Evolutionary conservation across 225 moss, liverwort and hornwort species (phyloP), one percentile per base, ranked within the genome.

Genomic region (Bryum argenteum): DNA sequence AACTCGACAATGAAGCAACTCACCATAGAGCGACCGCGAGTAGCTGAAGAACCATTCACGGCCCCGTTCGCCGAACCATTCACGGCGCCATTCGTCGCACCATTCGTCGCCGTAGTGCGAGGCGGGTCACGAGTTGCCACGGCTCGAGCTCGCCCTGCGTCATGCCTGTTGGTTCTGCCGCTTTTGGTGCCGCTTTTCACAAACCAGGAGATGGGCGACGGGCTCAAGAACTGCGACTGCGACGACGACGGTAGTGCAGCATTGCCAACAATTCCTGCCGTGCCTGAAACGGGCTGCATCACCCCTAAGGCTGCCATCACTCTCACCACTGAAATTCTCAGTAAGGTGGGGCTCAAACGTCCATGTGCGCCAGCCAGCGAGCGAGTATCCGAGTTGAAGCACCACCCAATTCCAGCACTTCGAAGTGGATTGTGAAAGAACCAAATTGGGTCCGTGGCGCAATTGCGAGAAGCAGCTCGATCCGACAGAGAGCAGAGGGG

Each of bases 51-150:
- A 3, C 65, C 65, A 26, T 37, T 73, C 7, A 42, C 26, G 18
- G 21, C 22, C 1, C 66, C 47, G 40, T 17, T 71, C 8, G 0
- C 51, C 33, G 33, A 33, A 33, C 33, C 33, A 33, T 33, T 33
- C 20, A 41, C 72, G 6, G 56, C 61, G 8, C 76, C 76, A 65
- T 53, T 76, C 8, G 52, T 15, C n/a, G 28, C 26, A 0, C 41
- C 70, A 52, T 75, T 67, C 9, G 22, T 11, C 19, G 26, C 67
- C 12, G 64, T n/a, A 1, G 66, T 47, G 63, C 78, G 80, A 63
- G 81, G 69, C 22, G 83, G 50, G 24, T 83, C 87, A 5, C 83
- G 80, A 58, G 87, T 83, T 6, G 81, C 67, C 73, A 87, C 87
- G 14, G 87, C 87, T 58, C 87, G 78, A 13, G 80, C 70, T 39